Percentiles rank a stretch among this genome's conserved stretches.
Evolutionary conservation across 192 early-diverging fungal genomes (phyloP).

Genomic region (Coemansia erecta): DNA sequence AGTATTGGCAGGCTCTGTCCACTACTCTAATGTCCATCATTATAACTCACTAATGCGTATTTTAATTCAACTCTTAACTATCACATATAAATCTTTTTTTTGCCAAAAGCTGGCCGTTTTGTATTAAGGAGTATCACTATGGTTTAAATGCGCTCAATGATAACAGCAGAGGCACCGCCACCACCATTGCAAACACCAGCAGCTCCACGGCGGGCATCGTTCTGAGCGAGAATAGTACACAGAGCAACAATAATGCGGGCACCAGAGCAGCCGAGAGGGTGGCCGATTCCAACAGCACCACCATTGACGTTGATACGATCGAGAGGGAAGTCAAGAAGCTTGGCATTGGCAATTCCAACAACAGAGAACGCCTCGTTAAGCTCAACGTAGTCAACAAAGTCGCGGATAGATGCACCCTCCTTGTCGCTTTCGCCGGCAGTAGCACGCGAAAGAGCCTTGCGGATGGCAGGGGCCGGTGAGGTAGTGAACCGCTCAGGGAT

Average conservation of each 20-base stretch:
- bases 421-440: constrained; percentile 34
- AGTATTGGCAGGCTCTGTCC: too few species aligned
- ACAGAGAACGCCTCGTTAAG: constrained; percentile 85
- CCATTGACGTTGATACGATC: constrained; percentile 93
- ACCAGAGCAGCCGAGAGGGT: constrained; percentile 96
- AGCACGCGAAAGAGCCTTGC: constrained; percentile 70
- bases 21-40: too few species aligned
- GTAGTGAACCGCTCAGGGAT: constrained; percentile 72
- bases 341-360: constrained; percentile 80
- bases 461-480: constrained; percentile 72
- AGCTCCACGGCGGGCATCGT: constrained; percentile 75
- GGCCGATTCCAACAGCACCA: constrained; percentile 95
- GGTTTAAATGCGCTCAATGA: constrained; percentile 60
- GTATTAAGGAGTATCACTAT: too few species aligned
- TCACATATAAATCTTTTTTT: too few species aligned
- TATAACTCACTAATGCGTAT: too few species aligned
- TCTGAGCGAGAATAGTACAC: constrained; percentile 68
- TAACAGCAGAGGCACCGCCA: constrained; percentile 87
- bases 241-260: constrained; percentile 86
- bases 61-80: too few species aligned
- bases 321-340: constrained; percentile 66
- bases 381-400: constrained; percentile 75
- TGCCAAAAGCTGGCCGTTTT: too few species aligned
- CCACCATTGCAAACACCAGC: constrained; percentile 98
- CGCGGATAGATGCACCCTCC: constrained; percentile 48